These are phyloP conservation scores for Dendrocalamus sinicus DNA, from an alignment of 176 grass and related monocot species.

Conservation along the genomic window DNA sequence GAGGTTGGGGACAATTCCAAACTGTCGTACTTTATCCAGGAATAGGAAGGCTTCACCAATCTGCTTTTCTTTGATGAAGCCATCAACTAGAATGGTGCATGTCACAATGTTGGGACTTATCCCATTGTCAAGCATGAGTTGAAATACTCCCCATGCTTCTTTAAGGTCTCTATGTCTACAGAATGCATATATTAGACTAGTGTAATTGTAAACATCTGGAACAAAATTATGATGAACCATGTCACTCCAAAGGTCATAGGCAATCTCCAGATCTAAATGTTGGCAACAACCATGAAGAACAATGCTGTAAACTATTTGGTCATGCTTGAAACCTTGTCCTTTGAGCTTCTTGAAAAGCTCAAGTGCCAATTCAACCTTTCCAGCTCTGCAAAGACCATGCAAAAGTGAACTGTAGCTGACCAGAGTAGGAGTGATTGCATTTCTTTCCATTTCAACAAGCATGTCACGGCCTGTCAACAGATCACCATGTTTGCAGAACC, in stretches of 20 bases:
- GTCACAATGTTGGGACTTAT: constrained; percentile 65
- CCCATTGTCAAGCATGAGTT: constrained; percentile 63
- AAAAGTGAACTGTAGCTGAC: constrained; percentile 65
- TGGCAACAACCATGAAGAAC: constrained; percentile 65
- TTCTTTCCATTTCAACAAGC: constrained; percentile 64
- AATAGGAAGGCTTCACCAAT: constrained; percentile 67
- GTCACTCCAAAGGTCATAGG: constrained; percentile 55
- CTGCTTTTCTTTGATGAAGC: constrained; percentile 55
- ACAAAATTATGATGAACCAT: constrained; percentile 56
- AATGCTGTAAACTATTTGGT: constrained; percentile 67
- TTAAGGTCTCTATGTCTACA: constrained; percentile 64
- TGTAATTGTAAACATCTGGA: constrained; percentile 67
- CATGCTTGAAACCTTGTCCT: constrained; percentile 44
- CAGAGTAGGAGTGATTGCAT: constrained; percentile 57
- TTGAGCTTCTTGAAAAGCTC: constrained; percentile 50
- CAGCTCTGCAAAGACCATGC: constrained; percentile 63
- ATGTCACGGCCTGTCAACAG: constrained; percentile 44
- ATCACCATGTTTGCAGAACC: constrained; percentile 60
- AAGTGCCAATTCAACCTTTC: constrained; percentile 45
- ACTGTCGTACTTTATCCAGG: constrained; percentile 52
- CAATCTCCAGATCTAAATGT: constrained; percentile 54
- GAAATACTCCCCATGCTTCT: constrained; percentile 63
- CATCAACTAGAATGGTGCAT: constrained; percentile 74
- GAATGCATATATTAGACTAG: constrained; percentile 73
- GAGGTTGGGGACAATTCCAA: constrained; percentile 66